Evolutionary conservation across 768 basidiomycete genomes (phyloP), one percentile per base, ranked within the genome.

Genomic region (Trametes meyenii): DNA sequence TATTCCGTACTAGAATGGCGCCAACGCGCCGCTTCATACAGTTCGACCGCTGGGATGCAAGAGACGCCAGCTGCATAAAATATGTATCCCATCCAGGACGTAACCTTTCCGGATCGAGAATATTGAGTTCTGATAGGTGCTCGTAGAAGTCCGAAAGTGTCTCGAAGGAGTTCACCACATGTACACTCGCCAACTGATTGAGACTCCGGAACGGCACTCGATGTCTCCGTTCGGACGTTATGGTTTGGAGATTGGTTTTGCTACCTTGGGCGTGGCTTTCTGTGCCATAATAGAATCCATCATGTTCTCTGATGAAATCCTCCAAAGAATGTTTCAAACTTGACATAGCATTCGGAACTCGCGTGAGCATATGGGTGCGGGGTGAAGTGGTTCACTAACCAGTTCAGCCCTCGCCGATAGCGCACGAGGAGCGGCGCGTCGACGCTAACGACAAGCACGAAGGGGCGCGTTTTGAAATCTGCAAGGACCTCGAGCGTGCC

Each of bases 11-110:
- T 29, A 99, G 78, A 19, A 99, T 86, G 0, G 96, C 96, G 8
- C 97, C 97, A 0, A 99, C 97, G 2, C 97, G 84, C 8, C 96
- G 84, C 73, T 98, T 97, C 95, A 98, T 97, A 72, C 96, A 97
- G 70, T 97, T 97, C 4, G 94, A 95, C 36, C 94, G 81, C 61
- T 84, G 86, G 14, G 95, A 93, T 16, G 95, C 95, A 39, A 98
- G 82, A 17, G 89, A 89, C 14, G 96, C 96, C 35, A 98, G 80
- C 3, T 90, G 94, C 96, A 98, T 98, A 73, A 98, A 98, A 74
- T 98, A 98, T 0, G 88, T 85, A 72, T 98, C 96, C 96, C 96
- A 98, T 16, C 83, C 82, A 2, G 96, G 96, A 49, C 96, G 81
- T 29, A 97, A 74, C 57, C 92, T 85, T 67, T 91, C 87, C 1